Base-by-base conservation (phyloP, 139 green algal species). In the Tetraselmis chui region DNA sequence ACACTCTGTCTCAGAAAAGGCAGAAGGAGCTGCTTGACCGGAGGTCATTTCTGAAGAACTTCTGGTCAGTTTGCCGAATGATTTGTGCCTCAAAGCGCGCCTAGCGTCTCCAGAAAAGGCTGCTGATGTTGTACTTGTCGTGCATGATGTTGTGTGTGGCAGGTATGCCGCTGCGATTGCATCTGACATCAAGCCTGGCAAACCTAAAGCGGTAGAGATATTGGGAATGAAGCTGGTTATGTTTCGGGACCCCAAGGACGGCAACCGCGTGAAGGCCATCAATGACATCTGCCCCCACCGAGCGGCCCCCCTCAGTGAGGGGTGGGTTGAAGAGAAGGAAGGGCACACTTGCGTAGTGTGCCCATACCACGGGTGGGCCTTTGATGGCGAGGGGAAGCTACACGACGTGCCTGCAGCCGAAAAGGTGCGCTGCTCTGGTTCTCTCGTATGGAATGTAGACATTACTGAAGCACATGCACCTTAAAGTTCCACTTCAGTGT, bases 261-360 rank as follows among this genome's bases (percentile, higher is more conserved):
- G 88, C 76, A 80, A 67, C 45, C 5, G 83, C 26, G 88, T 94
- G 31, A 84, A 87, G 32, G 92, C 86, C 87, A 79, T 96, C 31
- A 86, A 92, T 83, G 90, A 97, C 77, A 80, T 90, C 26, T 97
- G 94, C 87, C 92, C 94, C 0, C 94, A 97, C 89, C 59, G 93
- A 1, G 90, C 90, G 58, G 92, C 89, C 0, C 90, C 89, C 0
- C 85, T 95, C 31, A 86, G 59, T 75, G 26, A 87, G 59, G 90
- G 90, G 45, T 89, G 86, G 86, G 83, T 91, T 27, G 32, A 25
- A 0, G n/a, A 89, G 29, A 81, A 85, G 22, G 79, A 81, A 0
- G 85, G 85, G 74, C 84, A 93, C 30, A 86, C 86, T 32, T 96
- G 93, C 83, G 85, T 97, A 28, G 90, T 88, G 25, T 93, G 87